phyloP scores from a whole-genome alignment of 805 yeast genomes.

The Candida gorgasii region DNA sequence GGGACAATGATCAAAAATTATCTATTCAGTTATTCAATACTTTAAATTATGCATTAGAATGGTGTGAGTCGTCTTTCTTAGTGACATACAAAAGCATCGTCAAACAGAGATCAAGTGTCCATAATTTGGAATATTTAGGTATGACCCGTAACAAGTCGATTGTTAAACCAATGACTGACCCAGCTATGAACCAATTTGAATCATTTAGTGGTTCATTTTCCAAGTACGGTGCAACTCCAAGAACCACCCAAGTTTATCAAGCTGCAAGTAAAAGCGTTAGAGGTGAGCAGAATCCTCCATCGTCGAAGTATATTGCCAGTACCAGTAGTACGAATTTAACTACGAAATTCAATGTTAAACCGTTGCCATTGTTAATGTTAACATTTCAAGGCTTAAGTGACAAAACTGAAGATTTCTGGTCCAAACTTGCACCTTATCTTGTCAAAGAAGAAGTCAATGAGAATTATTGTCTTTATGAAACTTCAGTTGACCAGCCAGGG shows the following conservation, averaged over 20 bases:
- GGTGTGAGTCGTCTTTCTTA: constrained; percentile 93
- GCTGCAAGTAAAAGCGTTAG: constrained; percentile 50
- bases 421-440: constrained; percentile 54
- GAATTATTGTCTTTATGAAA: constrained; percentile 49
- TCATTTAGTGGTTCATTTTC: constrained; percentile 17
- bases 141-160: constrained; percentile 17
- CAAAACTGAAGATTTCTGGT: constrained; percentile 59
- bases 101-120: constrained; percentile 10
- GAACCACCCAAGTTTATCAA: constrained; percentile 52
- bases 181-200: constrained; percentile 20
- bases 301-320: background rate
- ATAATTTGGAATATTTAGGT: constrained; percentile 14
- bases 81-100: constrained; percentile 49
- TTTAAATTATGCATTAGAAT: constrained; percentile 85
- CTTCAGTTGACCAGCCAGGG: constrained; percentile 46
- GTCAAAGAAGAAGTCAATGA: constrained; percentile 47
- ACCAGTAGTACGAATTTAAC: background rate
- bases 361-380: constrained; percentile 64
- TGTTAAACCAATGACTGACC: constrained; percentile 8
- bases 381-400: constrained; percentile 61
- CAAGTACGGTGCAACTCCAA: constrained; percentile 46
- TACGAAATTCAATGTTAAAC: constrained; percentile 44
- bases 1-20: constrained; percentile 47
- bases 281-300: constrained; percentile 33
- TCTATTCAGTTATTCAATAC: constrained; percentile 67